A percentile compares a stretch with the other conserved stretches of the same genome.
These are phyloP conservation scores for Epichloe bromicola DNA, from an alignment of 2,329 filamentous ascomycete genomes.

Conservation along the genomic window DNA sequence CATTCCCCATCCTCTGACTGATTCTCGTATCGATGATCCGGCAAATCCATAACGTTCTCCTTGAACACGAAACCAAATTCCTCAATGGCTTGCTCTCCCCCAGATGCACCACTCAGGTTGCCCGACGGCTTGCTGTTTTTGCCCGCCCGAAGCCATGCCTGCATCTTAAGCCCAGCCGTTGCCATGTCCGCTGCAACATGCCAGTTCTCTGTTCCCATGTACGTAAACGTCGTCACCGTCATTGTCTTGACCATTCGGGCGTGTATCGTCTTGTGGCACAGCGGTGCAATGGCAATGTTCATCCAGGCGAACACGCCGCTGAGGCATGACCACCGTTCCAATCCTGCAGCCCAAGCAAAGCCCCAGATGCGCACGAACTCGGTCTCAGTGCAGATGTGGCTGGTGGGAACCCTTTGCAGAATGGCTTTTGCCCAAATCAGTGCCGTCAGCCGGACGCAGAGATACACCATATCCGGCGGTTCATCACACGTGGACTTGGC, in stretches of 20 bases:
- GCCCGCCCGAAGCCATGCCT: constrained; percentile 27
- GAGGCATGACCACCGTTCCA: constrained; percentile 32
- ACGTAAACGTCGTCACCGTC: constrained; percentile 29
- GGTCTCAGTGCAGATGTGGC: constrained; percentile 22
- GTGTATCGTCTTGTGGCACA: constrained; percentile 24
- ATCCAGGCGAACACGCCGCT: constrained; percentile 38
- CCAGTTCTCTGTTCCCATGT: constrained; percentile 37
- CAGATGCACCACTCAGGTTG: constrained; percentile 9
- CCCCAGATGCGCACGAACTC: constrained; percentile 34
- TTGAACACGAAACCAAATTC: constrained; percentile 15
- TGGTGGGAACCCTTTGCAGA: constrained; percentile 27
- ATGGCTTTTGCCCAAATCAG: constrained; percentile 36
- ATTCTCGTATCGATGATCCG: constrained; percentile 6
- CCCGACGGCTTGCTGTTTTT: not conserved
- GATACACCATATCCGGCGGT: constrained; percentile 31
- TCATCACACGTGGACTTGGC: constrained; percentile 7
- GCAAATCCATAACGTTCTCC: constrained; percentile 12
- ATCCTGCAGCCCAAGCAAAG: constrained; percentile 32
- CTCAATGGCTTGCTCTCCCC: constrained; percentile 13
- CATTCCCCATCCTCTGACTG: constrained; percentile 1
- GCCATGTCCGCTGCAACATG: constrained; percentile 27
- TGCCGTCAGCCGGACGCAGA: constrained; percentile 31
- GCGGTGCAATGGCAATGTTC: constrained; percentile 27
- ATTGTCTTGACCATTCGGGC: constrained; percentile 34
- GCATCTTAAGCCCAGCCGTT: constrained; percentile 24